Evolutionary conservation across 306 rosid species (phyloP).

Genomic region (Sechiopsis laciniata): DNA sequence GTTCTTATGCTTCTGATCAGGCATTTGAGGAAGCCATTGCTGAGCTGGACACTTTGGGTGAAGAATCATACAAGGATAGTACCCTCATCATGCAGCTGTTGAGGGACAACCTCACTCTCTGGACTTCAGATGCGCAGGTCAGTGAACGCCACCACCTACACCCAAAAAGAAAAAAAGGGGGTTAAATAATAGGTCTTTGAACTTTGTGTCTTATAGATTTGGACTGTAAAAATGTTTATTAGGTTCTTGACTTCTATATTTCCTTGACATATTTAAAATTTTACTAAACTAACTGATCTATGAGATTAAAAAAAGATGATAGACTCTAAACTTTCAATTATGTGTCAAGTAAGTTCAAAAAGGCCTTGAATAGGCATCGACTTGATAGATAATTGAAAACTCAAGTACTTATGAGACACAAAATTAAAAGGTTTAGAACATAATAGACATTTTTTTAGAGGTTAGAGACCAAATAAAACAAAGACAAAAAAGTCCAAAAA

Average conservation of each 20-base stretch:
- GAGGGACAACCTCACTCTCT: slow-evolving; percentile 40
- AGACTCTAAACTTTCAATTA: too few species aligned
- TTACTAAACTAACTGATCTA: too few species aligned
- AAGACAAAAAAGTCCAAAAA: neutral
- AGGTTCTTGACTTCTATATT: too few species aligned
- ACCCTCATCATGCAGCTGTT: slow-evolving; percentile 42
- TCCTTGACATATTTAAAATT: too few species aligned
- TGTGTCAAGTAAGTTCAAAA: too few species aligned
- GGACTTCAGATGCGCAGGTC: slow-evolving; percentile 61
- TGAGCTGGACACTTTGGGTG: slow-evolving; percentile 36
- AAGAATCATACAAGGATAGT: slow-evolving; percentile 42
- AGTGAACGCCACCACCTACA: slow-evolving; percentile 13
- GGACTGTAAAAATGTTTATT: too few species aligned
- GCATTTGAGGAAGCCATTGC: slow-evolving; percentile 43
- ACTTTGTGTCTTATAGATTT: too few species aligned
- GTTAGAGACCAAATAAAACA: neutral
- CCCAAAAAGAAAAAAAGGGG: too few species aligned
- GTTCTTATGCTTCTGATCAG: slow-evolving; percentile 4
- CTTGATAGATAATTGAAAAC: too few species aligned
- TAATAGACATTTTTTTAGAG: neutral
- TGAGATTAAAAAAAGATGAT: too few species aligned
- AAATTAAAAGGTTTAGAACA: neutral
- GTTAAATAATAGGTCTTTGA: too few species aligned
- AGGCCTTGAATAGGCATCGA: too few species aligned
- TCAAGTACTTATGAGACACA: neutral